Conservation (phyloP, 768 basidiomycete genomes). For the Lyophyllum semitale region DNA sequence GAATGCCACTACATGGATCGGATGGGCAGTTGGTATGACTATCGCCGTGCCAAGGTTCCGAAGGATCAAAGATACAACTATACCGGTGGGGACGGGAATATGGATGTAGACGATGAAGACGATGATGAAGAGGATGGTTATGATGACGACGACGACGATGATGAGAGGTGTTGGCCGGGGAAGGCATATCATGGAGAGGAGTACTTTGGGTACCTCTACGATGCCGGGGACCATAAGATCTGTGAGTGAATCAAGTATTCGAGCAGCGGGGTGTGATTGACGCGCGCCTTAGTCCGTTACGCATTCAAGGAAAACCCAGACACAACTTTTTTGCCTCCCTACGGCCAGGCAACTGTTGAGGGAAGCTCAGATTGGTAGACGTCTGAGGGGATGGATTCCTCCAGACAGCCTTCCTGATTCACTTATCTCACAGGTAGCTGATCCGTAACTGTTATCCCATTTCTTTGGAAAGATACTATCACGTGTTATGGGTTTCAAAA, state of each 20-base stretch:
- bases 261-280: background rate
- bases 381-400: too few species aligned
- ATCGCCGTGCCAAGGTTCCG: constrained; percentile 23
- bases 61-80: background rate
- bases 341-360: background rate
- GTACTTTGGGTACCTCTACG: constrained; percentile 4
- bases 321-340: background rate
- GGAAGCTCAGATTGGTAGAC: too few species aligned
- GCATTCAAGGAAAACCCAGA: background rate
- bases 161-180: constrained; percentile 15
- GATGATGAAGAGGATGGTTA: constrained; percentile 10
- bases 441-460: too few species aligned
- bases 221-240: constrained; percentile 13
- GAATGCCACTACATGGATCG: constrained; percentile 17
- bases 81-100: background rate
- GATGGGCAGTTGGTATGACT: constrained; percentile 16
- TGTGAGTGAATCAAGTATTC: constrained; percentile 22
- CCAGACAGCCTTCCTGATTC: too few species aligned
- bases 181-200: constrained; percentile 11
- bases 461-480: too few species aligned
- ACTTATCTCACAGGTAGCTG: too few species aligned
- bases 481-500: too few species aligned
- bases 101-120: background rate
- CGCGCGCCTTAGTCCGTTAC: background rate
- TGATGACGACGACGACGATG: background rate